These are phyloP conservation scores for Magnolia changhungtana DNA, from an alignment of 164 flowering plant genomes.

Conservation along the genomic window DNA sequence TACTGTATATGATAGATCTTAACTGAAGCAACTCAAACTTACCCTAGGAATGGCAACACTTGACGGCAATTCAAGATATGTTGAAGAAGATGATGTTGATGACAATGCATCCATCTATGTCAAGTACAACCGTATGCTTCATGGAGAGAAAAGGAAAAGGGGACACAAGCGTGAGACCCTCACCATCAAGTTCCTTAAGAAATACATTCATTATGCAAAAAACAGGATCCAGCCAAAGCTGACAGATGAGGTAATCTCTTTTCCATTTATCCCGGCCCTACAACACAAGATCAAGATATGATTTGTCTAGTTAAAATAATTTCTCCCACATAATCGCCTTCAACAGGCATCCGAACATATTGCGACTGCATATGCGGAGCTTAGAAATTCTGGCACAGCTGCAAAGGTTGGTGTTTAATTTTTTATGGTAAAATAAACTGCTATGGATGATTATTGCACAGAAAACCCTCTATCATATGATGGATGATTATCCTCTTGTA, in stretches of 20 bases:
- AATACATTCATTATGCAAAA: constrained; percentile 96
- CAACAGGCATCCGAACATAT: constrained; percentile 86
- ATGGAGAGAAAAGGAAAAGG: constrained; percentile 65
- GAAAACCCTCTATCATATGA: neutral
- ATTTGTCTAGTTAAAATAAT: neutral
- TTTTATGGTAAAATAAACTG: neutral
- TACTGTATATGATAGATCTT: constrained; percentile 2
- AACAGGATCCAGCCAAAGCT: constrained; percentile 86
- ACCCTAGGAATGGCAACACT: constrained; percentile 34
- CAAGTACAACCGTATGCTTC: constrained; percentile 82
- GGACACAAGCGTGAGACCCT: constrained; percentile 71
- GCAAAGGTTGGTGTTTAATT: constrained; percentile 48
- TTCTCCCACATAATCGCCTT: neutral
- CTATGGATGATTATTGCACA: neutral
- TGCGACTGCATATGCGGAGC: constrained; percentile 93
- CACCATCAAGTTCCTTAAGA: constrained; percentile 89
- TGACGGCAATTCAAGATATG: constrained; percentile 55
- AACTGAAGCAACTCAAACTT: constrained; percentile 17
- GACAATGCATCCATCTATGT: constrained; percentile 68
- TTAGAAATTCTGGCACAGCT: constrained; percentile 70
- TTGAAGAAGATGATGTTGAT: constrained; percentile 72
- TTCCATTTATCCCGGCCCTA: neutral
- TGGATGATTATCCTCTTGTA: constrained; percentile 18
- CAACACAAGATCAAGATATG: neutral
- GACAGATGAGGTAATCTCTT: constrained; percentile 75